phyloP scores from a whole-genome alignment of 2,329 filamentous ascomycete genomes.

The Mollisia scopiformis region DNA sequence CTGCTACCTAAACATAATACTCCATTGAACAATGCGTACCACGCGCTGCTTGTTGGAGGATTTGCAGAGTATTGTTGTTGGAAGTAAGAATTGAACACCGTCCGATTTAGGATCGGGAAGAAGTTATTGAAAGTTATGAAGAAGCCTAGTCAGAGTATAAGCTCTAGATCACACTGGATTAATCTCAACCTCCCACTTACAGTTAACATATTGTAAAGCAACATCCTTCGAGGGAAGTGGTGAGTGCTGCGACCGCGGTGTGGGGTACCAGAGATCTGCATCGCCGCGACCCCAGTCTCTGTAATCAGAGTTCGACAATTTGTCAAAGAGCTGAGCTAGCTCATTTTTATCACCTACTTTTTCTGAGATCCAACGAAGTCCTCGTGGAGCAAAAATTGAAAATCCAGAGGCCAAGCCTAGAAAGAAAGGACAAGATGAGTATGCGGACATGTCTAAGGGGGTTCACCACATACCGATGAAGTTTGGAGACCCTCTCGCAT shows the following conservation, averaged over 20 bases:
- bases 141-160: conserved; percentile 21
- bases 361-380: conserved; percentile 28
- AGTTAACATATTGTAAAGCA: conserved; percentile 23
- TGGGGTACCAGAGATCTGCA: conserved; percentile 24
- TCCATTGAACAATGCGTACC: conserved; percentile 32
- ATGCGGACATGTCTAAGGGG: background rate
- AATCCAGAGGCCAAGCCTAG: conserved; percentile 30
- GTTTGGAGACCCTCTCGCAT: conserved; percentile 17
- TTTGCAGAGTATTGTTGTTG: conserved; percentile 26
- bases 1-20: conserved; percentile 26
- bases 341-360: conserved; percentile 19
- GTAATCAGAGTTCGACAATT: conserved; percentile 17
- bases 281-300: conserved; percentile 15
- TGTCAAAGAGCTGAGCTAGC: conserved; percentile 15
- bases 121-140: conserved; percentile 24
- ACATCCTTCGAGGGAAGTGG: conserved; percentile 26
- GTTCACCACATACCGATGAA: conserved; percentile 24
- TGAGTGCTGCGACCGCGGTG: conserved; percentile 19
- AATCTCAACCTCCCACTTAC: conserved; percentile 14
- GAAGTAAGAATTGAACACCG: conserved; percentile 23
- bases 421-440: conserved; percentile 4
- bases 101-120: conserved; percentile 21
- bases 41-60: conserved; percentile 22
- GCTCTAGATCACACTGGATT: background rate
- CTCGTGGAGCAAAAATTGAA: conserved; percentile 30